These are phyloP conservation scores for Ilyonectria sp. DNA, from an alignment of 2,329 filamentous ascomycete genomes.

Conservation along the genomic window DNA sequence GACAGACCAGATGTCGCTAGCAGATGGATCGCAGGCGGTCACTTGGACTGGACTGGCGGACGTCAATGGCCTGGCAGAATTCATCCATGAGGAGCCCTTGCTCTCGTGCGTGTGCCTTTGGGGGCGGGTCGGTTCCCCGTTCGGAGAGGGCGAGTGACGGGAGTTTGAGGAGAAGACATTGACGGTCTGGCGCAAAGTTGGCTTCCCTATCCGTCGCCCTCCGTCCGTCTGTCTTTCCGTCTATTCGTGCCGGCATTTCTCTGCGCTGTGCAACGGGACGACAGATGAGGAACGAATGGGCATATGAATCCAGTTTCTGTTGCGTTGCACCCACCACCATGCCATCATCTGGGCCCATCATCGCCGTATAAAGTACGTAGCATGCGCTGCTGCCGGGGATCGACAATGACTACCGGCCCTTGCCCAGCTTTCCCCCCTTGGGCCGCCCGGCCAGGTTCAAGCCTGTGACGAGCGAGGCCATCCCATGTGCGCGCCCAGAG, in stretches of 20 bases:
- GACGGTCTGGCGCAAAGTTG: conserved; percentile 15
- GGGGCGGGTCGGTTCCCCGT: conserved; percentile 21
- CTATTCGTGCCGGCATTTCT: background rate
- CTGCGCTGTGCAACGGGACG: conserved; percentile 4
- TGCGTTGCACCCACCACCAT: conserved; percentile 24
- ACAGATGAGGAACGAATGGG: conserved; percentile 6
- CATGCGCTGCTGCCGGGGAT: conserved; percentile 36
- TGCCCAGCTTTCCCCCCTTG: conserved; percentile 26
- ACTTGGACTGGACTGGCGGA: conserved; percentile 25
- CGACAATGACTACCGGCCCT: conserved; percentile 35
- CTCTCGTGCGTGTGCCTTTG: background rate
- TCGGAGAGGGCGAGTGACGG: background rate
- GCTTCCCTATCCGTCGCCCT: background rate
- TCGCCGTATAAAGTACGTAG: conserved; percentile 29
- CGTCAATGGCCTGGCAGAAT: conserved; percentile 13
- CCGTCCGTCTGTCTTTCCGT: background rate
- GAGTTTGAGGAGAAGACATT: conserved; percentile 1
- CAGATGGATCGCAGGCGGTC: conserved; percentile 45
- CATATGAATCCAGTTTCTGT: conserved; percentile 12
- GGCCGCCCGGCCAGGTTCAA: conserved; percentile 20
- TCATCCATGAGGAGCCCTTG: conserved; percentile 16
- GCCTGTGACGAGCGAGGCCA: conserved; percentile 28
- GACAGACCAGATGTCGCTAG: conserved; percentile 45
- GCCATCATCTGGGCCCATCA: conserved; percentile 27
- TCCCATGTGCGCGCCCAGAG: conserved; percentile 22